phyloP scores from a whole-genome alignment of 2,329 filamentous ascomycete genomes.

The Alternaria gaisen region DNA sequence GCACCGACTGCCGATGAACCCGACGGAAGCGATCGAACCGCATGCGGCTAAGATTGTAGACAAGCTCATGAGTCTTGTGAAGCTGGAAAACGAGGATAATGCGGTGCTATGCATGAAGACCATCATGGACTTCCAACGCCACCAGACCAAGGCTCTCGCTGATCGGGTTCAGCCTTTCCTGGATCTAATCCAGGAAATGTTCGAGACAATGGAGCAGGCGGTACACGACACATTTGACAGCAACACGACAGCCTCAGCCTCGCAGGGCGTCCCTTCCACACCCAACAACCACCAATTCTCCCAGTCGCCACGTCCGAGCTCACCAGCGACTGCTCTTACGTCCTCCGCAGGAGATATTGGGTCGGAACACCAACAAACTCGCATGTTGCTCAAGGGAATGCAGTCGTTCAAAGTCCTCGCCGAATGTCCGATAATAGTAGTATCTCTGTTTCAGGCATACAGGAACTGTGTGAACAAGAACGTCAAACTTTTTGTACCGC shows the following conservation, averaged over 20 bases:
- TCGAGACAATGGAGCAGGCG: slow-evolving; percentile 91
- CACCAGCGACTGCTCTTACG: slow-evolving; percentile 83
- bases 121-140: slow-evolving; percentile 93
- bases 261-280: slow-evolving; percentile 68
- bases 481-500: slow-evolving; percentile 88
- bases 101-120: slow-evolving; percentile 98
- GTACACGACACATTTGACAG: slow-evolving; percentile 96
- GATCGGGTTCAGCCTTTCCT: slow-evolving; percentile 89
- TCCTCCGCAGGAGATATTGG: slow-evolving; percentile 77
- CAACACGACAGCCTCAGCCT: slow-evolving; percentile 64
- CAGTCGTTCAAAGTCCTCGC: slow-evolving; percentile 98
- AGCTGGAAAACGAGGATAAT: slow-evolving; percentile 97
- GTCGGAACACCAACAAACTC: slow-evolving; percentile 80
- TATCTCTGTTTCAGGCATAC: slow-evolving; percentile 96
- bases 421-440: slow-evolving; percentile 98
- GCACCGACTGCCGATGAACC: slow-evolving; percentile 80
- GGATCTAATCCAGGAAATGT: slow-evolving; percentile 91
- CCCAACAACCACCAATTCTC: slow-evolving; percentile 71
- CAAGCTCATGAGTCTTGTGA: slow-evolving; percentile 85
- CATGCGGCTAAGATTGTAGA: slow-evolving; percentile 91
- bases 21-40: slow-evolving; percentile 82
- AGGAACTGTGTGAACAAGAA: slow-evolving; percentile 80
- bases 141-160: slow-evolving; percentile 84
- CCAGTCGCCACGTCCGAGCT: slow-evolving; percentile 88
- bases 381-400: slow-evolving; percentile 89